Evolutionary conservation across 2,329 filamentous ascomycete genomes (phyloP).

Genomic region (Aureobasidium subglaciale): DNA sequence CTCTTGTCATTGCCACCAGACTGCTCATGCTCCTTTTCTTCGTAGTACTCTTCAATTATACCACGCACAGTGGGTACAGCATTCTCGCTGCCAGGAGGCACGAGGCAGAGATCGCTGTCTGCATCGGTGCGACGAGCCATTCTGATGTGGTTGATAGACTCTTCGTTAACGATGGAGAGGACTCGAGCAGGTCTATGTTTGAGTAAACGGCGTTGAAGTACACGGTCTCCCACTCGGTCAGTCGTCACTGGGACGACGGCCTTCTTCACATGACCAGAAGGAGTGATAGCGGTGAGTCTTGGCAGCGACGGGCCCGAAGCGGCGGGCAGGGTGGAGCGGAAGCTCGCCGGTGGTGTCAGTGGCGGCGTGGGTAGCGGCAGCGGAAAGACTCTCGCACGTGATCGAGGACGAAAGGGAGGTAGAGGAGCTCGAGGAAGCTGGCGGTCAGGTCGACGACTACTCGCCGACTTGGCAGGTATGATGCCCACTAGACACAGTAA

Average conservation of each 20-base stretch:
- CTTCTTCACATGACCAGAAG: neutral
- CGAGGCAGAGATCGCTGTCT: constrained; percentile 22
- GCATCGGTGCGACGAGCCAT: neutral
- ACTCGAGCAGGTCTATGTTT: neutral
- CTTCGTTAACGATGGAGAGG: neutral
- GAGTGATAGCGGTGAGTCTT: neutral
- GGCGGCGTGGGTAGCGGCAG: neutral
- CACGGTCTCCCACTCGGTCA: neutral
- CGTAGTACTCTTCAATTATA: constrained; percentile 33
- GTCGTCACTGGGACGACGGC: neutral
- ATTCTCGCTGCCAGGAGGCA: constrained; percentile 20
- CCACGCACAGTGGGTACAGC: constrained; percentile 32
- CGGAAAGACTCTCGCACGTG: neutral
- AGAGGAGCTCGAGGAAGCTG: neutral
- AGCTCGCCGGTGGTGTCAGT: neutral
- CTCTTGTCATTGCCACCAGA: constrained; percentile 28
- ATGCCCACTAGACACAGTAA: neutral
- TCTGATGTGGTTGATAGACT: neutral
- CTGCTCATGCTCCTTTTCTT: constrained; percentile 25
- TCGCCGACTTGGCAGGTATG: neutral
- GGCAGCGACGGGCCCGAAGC: neutral
- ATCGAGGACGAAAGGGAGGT: neutral
- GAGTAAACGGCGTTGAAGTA: neutral
- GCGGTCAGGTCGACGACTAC: neutral
- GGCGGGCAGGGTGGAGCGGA: neutral